Evolutionary conservation across 1,284 basidiomycete genomes (phyloP), one percentile per base, ranked within the genome.

Genomic region (Somion occarium): DNA sequence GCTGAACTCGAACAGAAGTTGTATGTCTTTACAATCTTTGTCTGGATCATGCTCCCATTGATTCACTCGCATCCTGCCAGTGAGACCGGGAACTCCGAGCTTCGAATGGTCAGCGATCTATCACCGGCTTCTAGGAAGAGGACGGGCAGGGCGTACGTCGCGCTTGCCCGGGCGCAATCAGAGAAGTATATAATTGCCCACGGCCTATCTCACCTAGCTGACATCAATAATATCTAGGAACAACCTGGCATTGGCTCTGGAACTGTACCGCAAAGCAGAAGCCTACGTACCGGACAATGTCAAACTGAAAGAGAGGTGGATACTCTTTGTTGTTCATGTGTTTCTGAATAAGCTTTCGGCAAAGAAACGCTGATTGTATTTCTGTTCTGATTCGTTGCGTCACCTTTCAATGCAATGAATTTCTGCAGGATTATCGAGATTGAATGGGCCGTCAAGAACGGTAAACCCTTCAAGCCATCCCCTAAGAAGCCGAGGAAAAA

Each of bases 301-400:
- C 67, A 88, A 88, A 65, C 75, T 90, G 49, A 83, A 83, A 78
- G 85, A 88, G 74, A 86, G 88, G 87, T 88, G 76, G 76, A 83
- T 83, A 74, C 71, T 76, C 72, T 80, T 82, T 64, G 66, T 80
- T 65, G 64, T 79, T 63, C 68, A 78, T 65, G 73, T 80, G 44
- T 73, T 82, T 73, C 65, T 75, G 72, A 69, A 73, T 73, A 71
- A 75, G 74, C 59, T 68, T 72, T 69, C 73, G 63, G 56, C 47
- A 49, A 44, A 43, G 50, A 58, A 54, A 18, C 55, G 48, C 26
- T 50, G 56, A 61, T 59, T 60, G 56, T 46, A 26, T 46, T 11
- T 20, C 30, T 26, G 23, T 30, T 18, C 25, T 25, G 9, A 5
- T 7, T 19, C 23, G 9, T 15, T 45, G 11, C 15, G 11, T 11